Evolutionary conservation across 306 rosid species (phyloP), one percentile per base, ranked within the genome.

Genomic region (Trifolium dubium): DNA sequence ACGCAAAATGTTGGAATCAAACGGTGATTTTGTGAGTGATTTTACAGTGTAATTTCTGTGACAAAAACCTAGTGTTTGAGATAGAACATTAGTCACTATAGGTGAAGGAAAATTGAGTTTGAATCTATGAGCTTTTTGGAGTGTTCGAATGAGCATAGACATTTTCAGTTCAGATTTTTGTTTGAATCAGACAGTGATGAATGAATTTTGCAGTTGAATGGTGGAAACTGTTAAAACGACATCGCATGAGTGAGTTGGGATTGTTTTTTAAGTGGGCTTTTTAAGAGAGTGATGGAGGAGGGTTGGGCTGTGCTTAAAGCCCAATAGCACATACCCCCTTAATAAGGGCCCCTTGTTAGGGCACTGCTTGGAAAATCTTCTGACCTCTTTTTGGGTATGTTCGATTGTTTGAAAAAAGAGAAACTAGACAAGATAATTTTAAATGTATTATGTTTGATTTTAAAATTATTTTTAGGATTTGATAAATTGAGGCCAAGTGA

Each of bases 1-100:
- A 80, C 96, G 80, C 54, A 89, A 58, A 49, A 89, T 84, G 88
- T 85, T 89, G 10, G 92, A 82, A 15, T 87, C 86, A 80, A 91
- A 73, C 12, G 89, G 94, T 58, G 98, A 93, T 67, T 81, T 85
- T 51, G 83, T 5, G 13, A 65, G 10, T 34, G 88, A 71, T n/a
- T 85, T 79, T 46, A 84, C 54, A 18, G 60, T 61, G 68, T 67
- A 77, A 6, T 60, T 65, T 43, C 81, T 85, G 79, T 39, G 35
- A 17, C 58, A 66, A 13, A 73, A 53, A 70, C 34, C 58, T n/a
- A 47, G 30, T 10, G 73, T 18, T 17, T 11, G 14, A 9, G 47
- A 43, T 7, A 23, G 7, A 17, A 19, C n/a, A 13, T 31, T 75
- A 5, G 11, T 59, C 19, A 7, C 18, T 32, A 19, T 79, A 18